Evolutionary conservation across 2,329 filamentous ascomycete species (phyloP).

Genomic region (Aschersonia sp.): DNA sequence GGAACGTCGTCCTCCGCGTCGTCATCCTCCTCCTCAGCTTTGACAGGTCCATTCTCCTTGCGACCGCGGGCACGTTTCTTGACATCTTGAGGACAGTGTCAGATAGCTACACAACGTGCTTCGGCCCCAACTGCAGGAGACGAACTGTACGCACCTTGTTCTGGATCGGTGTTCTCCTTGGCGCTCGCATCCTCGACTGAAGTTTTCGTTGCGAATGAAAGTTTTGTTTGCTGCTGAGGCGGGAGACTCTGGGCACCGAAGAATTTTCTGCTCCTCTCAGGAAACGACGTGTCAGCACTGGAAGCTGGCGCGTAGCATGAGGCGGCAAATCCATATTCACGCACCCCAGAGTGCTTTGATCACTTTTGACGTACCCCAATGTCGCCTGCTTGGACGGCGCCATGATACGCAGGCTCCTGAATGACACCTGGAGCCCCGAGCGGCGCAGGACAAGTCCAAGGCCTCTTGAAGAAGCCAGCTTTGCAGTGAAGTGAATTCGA

Average conservation of each 20-base stretch:
- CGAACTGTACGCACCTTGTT: constrained; percentile 2
- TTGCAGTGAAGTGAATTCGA: too few species aligned
- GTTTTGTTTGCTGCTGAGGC: constrained; percentile 60
- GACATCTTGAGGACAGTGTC: constrained; percentile 15
- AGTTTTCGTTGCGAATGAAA: constrained; percentile 56
- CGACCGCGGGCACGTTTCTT: constrained; percentile 29
- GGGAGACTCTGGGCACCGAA: constrained; percentile 47
- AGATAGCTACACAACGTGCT: neutral
- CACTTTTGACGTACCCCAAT: constrained; percentile 70
- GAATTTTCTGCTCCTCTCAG: constrained; percentile 52
- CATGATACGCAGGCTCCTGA: constrained; percentile 17
- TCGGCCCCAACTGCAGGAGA: neutral
- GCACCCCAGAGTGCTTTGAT: constrained; percentile 61
- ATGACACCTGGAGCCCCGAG: constrained; percentile 2
- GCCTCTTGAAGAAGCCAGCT: constrained; percentile 4
- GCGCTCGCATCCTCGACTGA: constrained; percentile 13
- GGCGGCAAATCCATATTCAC: constrained; percentile 14
- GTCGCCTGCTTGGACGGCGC: constrained; percentile 60
- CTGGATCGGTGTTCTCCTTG: constrained; percentile 23
- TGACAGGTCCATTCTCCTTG: constrained; percentile 7
- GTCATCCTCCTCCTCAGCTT: constrained; percentile 26
- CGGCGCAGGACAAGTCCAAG: constrained; percentile 3
- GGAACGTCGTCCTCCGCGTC: constrained; percentile 35
- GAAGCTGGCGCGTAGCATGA: neutral
- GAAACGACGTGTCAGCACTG: neutral